A percentile compares a stretch with the other conserved stretches of the same genome.
phyloP scores from a whole-genome alignment of 331 rosid genomes.

The Spiraea crenata region DNA sequence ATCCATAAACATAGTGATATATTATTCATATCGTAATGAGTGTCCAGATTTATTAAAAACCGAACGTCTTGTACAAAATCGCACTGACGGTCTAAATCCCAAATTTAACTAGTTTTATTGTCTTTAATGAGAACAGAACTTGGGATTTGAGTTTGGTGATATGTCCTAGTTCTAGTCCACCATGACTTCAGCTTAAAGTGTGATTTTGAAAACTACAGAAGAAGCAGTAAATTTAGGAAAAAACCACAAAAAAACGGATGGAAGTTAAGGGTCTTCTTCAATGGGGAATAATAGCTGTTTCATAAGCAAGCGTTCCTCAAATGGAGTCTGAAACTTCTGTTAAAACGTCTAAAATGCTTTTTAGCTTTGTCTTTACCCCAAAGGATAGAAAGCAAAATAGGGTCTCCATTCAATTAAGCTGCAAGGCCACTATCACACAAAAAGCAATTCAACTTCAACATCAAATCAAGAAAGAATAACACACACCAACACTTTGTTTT shows the following conservation, averaged over 20 bases:
- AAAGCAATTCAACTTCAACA: constrained; percentile 26
- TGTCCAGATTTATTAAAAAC: no score
- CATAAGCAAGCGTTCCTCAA: constrained; percentile 24
- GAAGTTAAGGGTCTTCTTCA: not conserved
- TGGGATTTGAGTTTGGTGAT: constrained; percentile 43
- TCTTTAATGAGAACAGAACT: not conserved
- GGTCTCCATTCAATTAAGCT: constrained; percentile 46
- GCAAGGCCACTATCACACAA: constrained; percentile 68
- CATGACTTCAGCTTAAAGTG: constrained; percentile 69
- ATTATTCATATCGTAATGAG: no score
- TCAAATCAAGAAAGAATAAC: constrained; percentile 4
- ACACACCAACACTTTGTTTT: not conserved
- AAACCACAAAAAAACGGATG: not conserved
- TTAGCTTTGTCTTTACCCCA: constrained; percentile 66
- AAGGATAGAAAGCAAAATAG: constrained; percentile 45
- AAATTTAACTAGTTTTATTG: not conserved
- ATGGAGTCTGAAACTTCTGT: constrained; percentile 21
- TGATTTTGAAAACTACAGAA: constrained; percentile 31
- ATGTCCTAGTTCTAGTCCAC: constrained; percentile 50
- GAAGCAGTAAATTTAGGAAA: constrained; percentile 16
- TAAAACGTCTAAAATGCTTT: constrained; percentile 33
- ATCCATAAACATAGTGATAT: no score
- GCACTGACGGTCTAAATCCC: no score
- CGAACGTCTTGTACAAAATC: no score
- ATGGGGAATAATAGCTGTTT: constrained; percentile 17